These are phyloP conservation scores for Hypoxylon rickii DNA, from an alignment of 495 filamentous ascomycete genomes.

Conservation along the genomic window DNA sequence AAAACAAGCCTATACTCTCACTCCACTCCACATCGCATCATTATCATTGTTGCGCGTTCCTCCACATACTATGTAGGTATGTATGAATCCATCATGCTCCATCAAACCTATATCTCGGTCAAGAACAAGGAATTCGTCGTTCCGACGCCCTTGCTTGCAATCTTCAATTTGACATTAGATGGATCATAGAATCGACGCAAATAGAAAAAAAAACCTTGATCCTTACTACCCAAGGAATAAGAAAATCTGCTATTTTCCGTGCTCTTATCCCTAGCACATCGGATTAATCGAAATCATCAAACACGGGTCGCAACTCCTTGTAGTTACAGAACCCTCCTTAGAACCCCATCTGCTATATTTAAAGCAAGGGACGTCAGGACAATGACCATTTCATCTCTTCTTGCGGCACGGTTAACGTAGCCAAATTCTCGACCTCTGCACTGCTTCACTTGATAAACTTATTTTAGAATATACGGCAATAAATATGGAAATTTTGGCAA, in stretches of 20 bases:
- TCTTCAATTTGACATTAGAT: neutral
- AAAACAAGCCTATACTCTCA: neutral
- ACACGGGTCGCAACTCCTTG: neutral
- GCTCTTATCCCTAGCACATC: neutral
- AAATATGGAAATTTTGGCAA: too few relatives aligned
- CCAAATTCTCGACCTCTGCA: too few relatives aligned
- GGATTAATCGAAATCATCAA: slow-evolving; percentile 5
- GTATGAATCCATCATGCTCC: too few relatives aligned
- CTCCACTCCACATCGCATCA: neutral
- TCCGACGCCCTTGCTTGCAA: neutral
- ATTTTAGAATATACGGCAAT: too few relatives aligned
- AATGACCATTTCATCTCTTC: too few relatives aligned
- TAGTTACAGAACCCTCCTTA: neutral
- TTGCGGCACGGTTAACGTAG: too few relatives aligned
- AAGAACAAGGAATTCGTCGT: neutral
- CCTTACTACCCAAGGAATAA: neutral
- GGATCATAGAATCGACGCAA: too few relatives aligned
- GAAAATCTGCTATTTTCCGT: neutral
- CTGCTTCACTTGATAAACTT: neutral
- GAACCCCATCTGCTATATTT: slow-evolving; percentile 12
- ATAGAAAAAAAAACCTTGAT: slow-evolving; percentile 3
- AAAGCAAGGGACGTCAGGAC: neutral
- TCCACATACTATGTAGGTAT: too few relatives aligned
- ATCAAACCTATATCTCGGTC: too few relatives aligned
- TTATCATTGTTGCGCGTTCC: too few relatives aligned